These are phyloP conservation scores for Dendrobium chrysotoxum DNA, from an alignment of 106 monocot species.

Conservation along the genomic window DNA sequence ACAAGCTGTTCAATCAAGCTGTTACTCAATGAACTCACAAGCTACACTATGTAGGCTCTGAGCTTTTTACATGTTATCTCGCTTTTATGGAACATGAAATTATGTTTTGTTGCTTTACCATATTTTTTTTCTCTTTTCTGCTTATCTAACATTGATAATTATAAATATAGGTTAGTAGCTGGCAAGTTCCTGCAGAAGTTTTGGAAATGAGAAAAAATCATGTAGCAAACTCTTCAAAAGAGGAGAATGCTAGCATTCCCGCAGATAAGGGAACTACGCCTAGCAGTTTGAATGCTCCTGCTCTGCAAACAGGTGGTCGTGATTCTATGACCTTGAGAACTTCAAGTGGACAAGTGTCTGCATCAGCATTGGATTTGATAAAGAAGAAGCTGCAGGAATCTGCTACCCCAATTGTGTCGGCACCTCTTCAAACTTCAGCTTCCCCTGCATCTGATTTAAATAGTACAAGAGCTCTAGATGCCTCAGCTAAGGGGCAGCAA, in stretches of 20 bases:
- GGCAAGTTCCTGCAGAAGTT: constrained; percentile 82
- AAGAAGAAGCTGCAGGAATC: constrained; percentile 97
- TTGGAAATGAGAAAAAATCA: constrained; percentile 52
- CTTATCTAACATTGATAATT: background rate
- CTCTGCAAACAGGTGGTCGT: constrained; percentile 64
- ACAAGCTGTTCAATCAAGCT: background rate
- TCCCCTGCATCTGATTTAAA: constrained; percentile 36
- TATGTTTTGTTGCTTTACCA: background rate
- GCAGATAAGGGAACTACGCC: constrained; percentile 28
- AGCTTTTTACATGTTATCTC: background rate
- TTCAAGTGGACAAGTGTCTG: constrained; percentile 37
- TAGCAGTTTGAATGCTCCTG: constrained; percentile 35
- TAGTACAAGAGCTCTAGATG: constrained; percentile 49
- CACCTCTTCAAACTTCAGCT: constrained; percentile 33
- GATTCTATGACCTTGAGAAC: constrained; percentile 50
- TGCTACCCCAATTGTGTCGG: constrained; percentile 35
- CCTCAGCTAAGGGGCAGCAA: constrained; percentile 30
- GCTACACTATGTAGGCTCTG: background rate
- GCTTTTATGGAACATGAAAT: background rate
- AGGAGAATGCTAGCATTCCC: constrained; percentile 25
- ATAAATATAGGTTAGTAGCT: constrained; percentile 81
- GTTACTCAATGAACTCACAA: background rate
- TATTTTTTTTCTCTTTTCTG: background rate
- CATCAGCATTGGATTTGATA: constrained; percentile 88
- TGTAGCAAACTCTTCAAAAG: constrained; percentile 30